Conservation (phyloP, 2,329 filamentous ascomycete genomes). For the Pseudogymnoascus sp. region DNA sequence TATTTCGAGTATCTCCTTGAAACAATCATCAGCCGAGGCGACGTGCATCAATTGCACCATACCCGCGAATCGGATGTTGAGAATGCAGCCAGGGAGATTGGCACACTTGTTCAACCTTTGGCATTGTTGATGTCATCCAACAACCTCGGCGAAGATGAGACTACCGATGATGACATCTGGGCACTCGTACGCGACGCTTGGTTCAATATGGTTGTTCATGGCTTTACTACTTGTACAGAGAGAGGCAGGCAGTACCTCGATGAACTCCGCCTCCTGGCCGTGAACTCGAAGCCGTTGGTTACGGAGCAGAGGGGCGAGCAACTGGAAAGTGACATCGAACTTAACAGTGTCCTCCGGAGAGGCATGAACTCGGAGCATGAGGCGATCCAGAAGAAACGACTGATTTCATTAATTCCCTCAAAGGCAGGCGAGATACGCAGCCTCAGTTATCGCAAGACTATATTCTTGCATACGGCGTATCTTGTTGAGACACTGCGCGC, state of each 20-base stretch:
- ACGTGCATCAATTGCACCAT: slow-evolving; percentile 66
- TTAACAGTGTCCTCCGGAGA: slow-evolving; percentile 85
- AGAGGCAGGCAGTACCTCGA: slow-evolving; percentile 64
- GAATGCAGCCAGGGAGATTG: slow-evolving; percentile 77
- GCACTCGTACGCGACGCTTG: slow-evolving; percentile 80
- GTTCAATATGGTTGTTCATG: slow-evolving; percentile 97
- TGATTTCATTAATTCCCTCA: slow-evolving; percentile 65
- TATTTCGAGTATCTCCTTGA: slow-evolving; percentile 81
- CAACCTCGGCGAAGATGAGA: slow-evolving; percentile 39
- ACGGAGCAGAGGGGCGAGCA: slow-evolving; percentile 83
- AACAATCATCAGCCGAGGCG: slow-evolving; percentile 81
- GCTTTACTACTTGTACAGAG: slow-evolving; percentile 68
- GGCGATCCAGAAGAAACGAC: slow-evolving; percentile 68
- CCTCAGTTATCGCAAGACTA: slow-evolving; percentile 80
- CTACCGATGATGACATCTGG: slow-evolving; percentile 57
- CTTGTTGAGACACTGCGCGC: slow-evolving; percentile 84
- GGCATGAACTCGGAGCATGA: slow-evolving; percentile 76
- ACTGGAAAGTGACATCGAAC: slow-evolving; percentile 90
- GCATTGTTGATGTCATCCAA: slow-evolving; percentile 70
- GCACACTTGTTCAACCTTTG: slow-evolving; percentile 78
- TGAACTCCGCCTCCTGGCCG: slow-evolving; percentile 76
- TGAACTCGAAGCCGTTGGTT: slow-evolving; percentile 79
- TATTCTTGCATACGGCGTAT: slow-evolving; percentile 86
- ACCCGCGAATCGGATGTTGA: slow-evolving; percentile 72
- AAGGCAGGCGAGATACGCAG: slow-evolving; percentile 71